Conservation (phyloP, 306 rosid genomes). For the Cyamopsis tetragonoloba region DNA sequence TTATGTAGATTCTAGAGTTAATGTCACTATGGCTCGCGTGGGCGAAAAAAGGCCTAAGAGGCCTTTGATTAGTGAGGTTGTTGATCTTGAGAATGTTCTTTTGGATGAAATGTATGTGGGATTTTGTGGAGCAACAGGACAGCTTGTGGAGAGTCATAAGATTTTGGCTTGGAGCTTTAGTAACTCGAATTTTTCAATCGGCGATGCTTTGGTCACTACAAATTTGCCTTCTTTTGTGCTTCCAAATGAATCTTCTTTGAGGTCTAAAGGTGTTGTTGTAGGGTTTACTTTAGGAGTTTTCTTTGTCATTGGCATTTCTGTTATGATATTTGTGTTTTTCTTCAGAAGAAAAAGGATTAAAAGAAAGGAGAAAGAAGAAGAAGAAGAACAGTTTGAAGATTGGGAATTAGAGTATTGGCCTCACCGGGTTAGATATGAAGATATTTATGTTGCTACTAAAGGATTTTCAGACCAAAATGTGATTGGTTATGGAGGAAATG, state of each 20-base stretch:
- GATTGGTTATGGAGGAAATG: slow-evolving; percentile 53
- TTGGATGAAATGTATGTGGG: slow-evolving; percentile 50
- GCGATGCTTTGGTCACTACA: slow-evolving; percentile 42
- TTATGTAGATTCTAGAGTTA: slow-evolving; percentile 32
- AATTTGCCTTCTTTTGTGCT: slow-evolving; percentile 57
- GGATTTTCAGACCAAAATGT: slow-evolving; percentile 50
- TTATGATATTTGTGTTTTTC: slow-evolving; percentile 9
- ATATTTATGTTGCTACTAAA: slow-evolving; percentile 42
- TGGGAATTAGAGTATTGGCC: slow-evolving; percentile 72
- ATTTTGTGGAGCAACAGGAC: slow-evolving; percentile 47
- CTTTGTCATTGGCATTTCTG: slow-evolving; percentile 24
- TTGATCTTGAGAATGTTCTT: slow-evolving; percentile 44
- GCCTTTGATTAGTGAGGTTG: slow-evolving; percentile 44
- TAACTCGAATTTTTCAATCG: slow-evolving; percentile 43
- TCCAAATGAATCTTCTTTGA: slow-evolving; percentile 17
- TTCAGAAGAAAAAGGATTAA: slow-evolving; percentile 27
- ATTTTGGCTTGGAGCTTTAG: slow-evolving; percentile 57
- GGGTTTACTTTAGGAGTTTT: slow-evolving; percentile 32
- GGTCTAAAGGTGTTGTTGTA: slow-evolving; percentile 35
- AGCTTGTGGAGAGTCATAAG: slow-evolving; percentile 45
- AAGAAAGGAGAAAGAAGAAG: slow-evolving; percentile 20
- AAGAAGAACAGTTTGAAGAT: slow-evolving; percentile 35
- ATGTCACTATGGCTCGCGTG: slow-evolving; percentile 44
- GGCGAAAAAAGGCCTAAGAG: slow-evolving; percentile 33
- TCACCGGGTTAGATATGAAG: slow-evolving; percentile 42